phyloP scores from a whole-genome alignment of 2,329 filamentous ascomycete species.

The Aspergillus spinulosporus region DNA sequence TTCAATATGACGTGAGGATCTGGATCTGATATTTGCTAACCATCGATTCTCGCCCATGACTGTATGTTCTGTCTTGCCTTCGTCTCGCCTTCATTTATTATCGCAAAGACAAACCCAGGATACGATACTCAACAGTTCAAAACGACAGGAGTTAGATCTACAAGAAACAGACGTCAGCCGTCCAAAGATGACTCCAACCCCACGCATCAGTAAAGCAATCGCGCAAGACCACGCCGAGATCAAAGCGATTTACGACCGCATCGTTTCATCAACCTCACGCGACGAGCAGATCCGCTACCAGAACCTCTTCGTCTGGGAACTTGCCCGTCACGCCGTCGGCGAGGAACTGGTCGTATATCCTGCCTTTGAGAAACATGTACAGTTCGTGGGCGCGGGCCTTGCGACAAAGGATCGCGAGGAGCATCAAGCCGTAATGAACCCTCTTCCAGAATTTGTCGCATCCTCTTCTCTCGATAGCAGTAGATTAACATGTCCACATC shows the following conservation, averaged over 20 bases:
- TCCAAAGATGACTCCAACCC: neutral
- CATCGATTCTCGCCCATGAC: too few relatives aligned
- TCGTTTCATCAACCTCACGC: constrained; percentile 39
- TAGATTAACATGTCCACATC: neutral
- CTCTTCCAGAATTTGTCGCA: too few relatives aligned
- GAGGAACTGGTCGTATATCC: constrained; percentile 57
- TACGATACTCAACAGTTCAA: too few relatives aligned
- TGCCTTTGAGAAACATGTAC: constrained; percentile 52
- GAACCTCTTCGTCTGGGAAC: constrained; percentile 54
- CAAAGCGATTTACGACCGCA: constrained; percentile 43
- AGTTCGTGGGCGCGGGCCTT: constrained; percentile 39
- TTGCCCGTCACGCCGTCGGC: constrained; percentile 51
- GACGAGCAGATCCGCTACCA: constrained; percentile 48
- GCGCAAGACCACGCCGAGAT: constrained; percentile 43
- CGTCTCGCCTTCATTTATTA: too few relatives aligned
- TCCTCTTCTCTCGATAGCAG: neutral
- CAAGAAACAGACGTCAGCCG: too few relatives aligned
- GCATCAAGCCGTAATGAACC: constrained; percentile 36
- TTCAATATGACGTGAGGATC: too few relatives aligned
- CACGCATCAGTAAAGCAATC: constrained; percentile 35
- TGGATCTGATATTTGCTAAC: too few relatives aligned
- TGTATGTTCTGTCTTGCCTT: too few relatives aligned
- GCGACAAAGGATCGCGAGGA: constrained; percentile 50
- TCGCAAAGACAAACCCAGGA: too few relatives aligned
- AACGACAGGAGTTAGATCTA: too few relatives aligned